Evolutionary conservation across 176 grass and related monocot species (phyloP).

Genomic region (Bothriochloa decipiens): DNA sequence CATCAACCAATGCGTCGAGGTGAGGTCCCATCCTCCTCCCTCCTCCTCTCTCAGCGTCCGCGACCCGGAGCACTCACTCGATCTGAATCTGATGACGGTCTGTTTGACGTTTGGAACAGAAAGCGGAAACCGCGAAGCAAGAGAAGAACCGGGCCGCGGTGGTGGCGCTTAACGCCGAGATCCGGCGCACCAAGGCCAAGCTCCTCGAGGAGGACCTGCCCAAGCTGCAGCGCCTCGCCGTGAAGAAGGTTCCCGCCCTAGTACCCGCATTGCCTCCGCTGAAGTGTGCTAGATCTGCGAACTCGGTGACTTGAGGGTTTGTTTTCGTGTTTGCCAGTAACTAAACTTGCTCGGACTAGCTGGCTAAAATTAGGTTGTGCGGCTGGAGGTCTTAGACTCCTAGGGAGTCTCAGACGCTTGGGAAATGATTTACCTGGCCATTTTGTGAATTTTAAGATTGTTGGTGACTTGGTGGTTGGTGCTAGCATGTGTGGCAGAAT

Average conservation of each 20-base stretch:
- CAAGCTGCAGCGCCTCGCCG: slow-evolving; percentile 83
- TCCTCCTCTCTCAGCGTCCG: too few species aligned
- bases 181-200: slow-evolving; percentile 83
- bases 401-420: background rate
- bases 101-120: slow-evolving; percentile 53
- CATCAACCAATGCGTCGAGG: slow-evolving; percentile 75
- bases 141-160: slow-evolving; percentile 85
- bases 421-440: slow-evolving; percentile 19
- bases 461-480: background rate
- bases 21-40: background rate
- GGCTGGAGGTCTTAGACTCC: background rate
- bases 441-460: background rate
- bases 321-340: background rate
- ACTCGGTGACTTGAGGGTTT: background rate
- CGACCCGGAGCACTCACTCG: background rate
- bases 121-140: slow-evolving; percentile 72
- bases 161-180: slow-evolving; percentile 90
- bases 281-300: slow-evolving; percentile 39
- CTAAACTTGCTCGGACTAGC: too few species aligned
- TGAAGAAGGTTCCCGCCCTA: slow-evolving; percentile 72
- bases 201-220: slow-evolving; percentile 88
- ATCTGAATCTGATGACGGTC: slow-evolving; percentile 43
- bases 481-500: background rate
- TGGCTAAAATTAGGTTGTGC: slow-evolving; percentile 41
- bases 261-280: background rate